Conservation (phyloP, 1,284 basidiomycete genomes). For the Marasmius fiardii region DNA sequence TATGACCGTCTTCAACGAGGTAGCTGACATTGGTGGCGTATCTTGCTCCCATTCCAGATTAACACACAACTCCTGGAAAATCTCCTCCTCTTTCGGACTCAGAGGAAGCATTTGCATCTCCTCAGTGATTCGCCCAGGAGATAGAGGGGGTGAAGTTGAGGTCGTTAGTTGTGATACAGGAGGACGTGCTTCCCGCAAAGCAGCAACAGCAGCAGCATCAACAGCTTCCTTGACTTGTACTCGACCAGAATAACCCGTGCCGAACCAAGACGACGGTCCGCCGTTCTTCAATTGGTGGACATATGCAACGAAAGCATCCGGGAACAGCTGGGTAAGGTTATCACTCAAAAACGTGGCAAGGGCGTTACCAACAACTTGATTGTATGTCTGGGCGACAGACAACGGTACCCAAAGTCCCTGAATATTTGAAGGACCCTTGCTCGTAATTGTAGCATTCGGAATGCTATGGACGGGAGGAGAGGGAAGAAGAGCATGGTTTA, state of each 20-base stretch:
- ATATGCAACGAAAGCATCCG: constrained; percentile 6
- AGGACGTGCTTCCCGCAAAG: constrained; percentile 1
- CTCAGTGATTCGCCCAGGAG: neutral
- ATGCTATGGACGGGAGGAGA: constrained; percentile 33
- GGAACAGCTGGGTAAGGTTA: constrained; percentile 9
- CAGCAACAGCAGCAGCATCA: constrained; percentile 3
- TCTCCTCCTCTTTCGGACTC: constrained; percentile 14
- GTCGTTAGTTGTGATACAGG: neutral
- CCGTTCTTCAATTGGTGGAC: constrained; percentile 4
- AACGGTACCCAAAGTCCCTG: constrained; percentile 69
- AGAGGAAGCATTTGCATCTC: constrained; percentile 2
- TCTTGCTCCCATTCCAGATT: constrained; percentile 15
- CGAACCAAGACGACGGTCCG: constrained; percentile 1
- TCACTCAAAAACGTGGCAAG: constrained; percentile 8
- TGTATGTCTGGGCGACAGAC: constrained; percentile 44
- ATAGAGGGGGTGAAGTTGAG: neutral
- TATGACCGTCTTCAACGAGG: neutral
- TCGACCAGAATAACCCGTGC: constrained; percentile 3
- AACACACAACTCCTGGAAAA: constrained; percentile 15
- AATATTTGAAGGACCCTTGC: constrained; percentile 45
- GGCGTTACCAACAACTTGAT: constrained; percentile 37
- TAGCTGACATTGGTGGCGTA: neutral
- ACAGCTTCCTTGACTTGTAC: neutral
- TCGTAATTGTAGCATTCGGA: constrained; percentile 41
- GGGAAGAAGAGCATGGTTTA: constrained; percentile 37